These are phyloP conservation scores for Neopestalotiopsis clavispora DNA, from an alignment of 2,329 filamentous ascomycete species.

Conservation along the genomic window DNA sequence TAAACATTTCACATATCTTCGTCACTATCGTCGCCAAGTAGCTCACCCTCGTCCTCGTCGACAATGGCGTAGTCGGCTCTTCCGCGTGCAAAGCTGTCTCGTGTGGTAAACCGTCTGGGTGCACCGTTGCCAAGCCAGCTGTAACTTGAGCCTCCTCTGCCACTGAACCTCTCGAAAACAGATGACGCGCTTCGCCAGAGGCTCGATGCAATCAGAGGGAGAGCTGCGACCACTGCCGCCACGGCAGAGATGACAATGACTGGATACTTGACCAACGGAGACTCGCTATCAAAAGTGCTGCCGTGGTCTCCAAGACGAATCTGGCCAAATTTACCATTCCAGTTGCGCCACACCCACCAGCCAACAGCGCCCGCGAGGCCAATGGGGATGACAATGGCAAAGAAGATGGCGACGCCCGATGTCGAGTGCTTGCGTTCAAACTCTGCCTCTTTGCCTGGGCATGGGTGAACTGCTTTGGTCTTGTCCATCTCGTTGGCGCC, in stretches of 20 bases:
- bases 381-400: constrained; percentile 81
- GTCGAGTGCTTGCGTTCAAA: constrained; percentile 74
- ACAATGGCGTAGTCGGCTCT: constrained; percentile 87
- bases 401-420: constrained; percentile 78
- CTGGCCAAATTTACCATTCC: constrained; percentile 88
- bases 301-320: constrained; percentile 82
- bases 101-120: constrained; percentile 80
- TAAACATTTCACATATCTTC: constrained; percentile 71
- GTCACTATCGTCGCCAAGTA: constrained; percentile 91
- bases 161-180: constrained; percentile 53
- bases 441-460: constrained; percentile 81
- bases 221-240: constrained; percentile 61
- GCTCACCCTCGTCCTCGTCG: constrained; percentile 91
- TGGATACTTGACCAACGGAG: constrained; percentile 81
- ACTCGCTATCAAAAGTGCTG: constrained; percentile 67
- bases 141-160: constrained; percentile 53
- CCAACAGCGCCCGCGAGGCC: constrained; percentile 72
- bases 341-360: constrained; percentile 85
- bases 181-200: constrained; percentile 70
- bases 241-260: constrained; percentile 73
- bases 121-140: constrained; percentile 52
- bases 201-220: constrained; percentile 75
- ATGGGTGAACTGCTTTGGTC: constrained; percentile 64
- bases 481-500: constrained; percentile 75
- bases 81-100: constrained; percentile 86